Evolutionary conservation across 129 eudicot species (phyloP), one percentile per base, ranked within the genome.

Genomic region (Tagetes patula): DNA sequence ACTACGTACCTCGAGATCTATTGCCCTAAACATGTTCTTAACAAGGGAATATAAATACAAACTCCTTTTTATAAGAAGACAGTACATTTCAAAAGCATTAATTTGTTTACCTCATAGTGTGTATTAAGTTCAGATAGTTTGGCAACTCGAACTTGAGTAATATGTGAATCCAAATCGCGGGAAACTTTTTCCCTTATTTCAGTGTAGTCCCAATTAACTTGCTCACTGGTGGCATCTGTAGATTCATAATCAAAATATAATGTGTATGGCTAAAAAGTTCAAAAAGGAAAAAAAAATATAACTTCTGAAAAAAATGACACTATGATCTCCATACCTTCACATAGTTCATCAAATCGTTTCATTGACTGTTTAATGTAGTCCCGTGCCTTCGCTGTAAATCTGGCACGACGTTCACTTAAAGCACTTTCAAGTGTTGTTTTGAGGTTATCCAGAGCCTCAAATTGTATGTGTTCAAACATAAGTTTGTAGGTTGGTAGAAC

Each of bases 171-270:
- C 46, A 92, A 75, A 79, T 92, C 94, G 71, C 84, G 87, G 54
- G 75, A 75, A 72, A 92, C 83, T 58, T 89, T 85, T 38, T 83
- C 93, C 78, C 86, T 85, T 64, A 83, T 81, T 89, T 84, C 89
- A 47, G 75, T 52, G 12, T 85, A 62, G 62, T 92, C 95, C 98
- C 98, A 92, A 56, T 85, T 84, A 42, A 96, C 85, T 76, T 83
- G 96, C 45, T 76, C 73, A 56, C 89, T 82, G 48, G 74, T 58
- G 48, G 86, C 89, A 84, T 89, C 98, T 92, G 81, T 67, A 80
- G 67, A 71, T 49, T 60, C 33, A 36, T 69, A 48, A 33, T 20
- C 27, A 20, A 20, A 20, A 20, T 20, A 20, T 20, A 20, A 20
- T 20, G 27, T 20, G 27, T 20, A 20, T 20, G 27, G 27, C 27